phyloP scores from a whole-genome alignment of 208 protist species.

The Novymonas esmeraldas region DNA sequence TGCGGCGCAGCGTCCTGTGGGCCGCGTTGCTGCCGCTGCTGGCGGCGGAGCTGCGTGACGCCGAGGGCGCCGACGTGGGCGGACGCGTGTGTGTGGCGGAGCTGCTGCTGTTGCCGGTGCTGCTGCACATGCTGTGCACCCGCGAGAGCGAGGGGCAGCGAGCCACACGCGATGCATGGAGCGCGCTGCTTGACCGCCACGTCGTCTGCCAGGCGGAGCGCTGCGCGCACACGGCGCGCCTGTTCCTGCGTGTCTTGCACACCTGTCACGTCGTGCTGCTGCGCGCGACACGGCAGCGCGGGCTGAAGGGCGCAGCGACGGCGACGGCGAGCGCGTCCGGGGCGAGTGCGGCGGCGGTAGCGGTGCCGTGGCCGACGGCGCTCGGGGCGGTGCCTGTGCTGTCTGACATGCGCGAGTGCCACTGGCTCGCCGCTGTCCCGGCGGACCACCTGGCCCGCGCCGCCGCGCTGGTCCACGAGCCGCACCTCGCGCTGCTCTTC shows the following conservation, averaged over 20 bases:
- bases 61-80: background rate
- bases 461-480: constrained; percentile 40
- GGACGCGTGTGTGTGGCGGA: constrained; percentile 18
- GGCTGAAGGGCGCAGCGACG: constrained; percentile 20
- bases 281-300: constrained; percentile 44
- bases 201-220: constrained; percentile 27
- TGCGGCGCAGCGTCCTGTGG: constrained; percentile 28
- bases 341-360: background rate
- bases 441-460: constrained; percentile 49
- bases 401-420: constrained; percentile 50
- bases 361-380: constrained; percentile 3
- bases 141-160: constrained; percentile 53
- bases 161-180: constrained; percentile 42
- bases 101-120: constrained; percentile 42
- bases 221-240: constrained; percentile 31
- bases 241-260: constrained; percentile 53
- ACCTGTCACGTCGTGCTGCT: constrained; percentile 39
- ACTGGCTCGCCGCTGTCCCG: constrained; percentile 70
- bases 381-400: constrained; percentile 48
- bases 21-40: constrained; percentile 34
- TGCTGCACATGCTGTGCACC: constrained; percentile 64
- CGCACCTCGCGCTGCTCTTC: constrained; percentile 55
- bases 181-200: constrained; percentile 28
- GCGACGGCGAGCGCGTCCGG: background rate
- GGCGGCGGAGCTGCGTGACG: constrained; percentile 15